Evolutionary conservation across 2,329 filamentous ascomycete genomes (phyloP).

Genomic region (Cladophialophora bantiana): DNA sequence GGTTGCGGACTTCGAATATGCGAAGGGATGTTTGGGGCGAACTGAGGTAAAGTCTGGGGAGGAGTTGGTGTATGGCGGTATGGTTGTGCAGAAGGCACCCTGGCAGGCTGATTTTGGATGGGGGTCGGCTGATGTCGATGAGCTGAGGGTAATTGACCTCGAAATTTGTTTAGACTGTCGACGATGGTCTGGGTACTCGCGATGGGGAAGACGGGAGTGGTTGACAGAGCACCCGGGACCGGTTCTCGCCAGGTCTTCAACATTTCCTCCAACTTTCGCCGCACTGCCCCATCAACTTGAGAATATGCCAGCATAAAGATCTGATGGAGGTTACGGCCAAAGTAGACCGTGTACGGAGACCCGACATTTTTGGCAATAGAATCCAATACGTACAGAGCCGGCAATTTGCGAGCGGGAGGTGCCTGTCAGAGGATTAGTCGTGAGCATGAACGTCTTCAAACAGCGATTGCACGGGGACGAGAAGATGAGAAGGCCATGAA

Average conservation of each 20-base stretch:
- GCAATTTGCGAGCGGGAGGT: constrained; percentile 85
- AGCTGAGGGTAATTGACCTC: constrained; percentile 56
- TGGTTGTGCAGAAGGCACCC: constrained; percentile 61
- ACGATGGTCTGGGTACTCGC: constrained; percentile 92
- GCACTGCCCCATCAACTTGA: constrained; percentile 80
- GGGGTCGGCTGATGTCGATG: constrained; percentile 62
- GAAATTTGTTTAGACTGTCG: constrained; percentile 87
- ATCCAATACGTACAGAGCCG: constrained; percentile 96
- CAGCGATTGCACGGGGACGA: constrained; percentile 33
- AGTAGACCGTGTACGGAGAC: constrained; percentile 94
- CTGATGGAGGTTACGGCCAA: constrained; percentile 87
- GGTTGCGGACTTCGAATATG: constrained; percentile 32
- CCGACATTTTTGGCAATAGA: constrained; percentile 99
- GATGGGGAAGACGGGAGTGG: constrained; percentile 86
- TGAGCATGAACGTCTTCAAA: constrained; percentile 26
- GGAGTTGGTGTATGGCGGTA: constrained; percentile 41
- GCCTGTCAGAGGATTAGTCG: constrained; percentile 63
- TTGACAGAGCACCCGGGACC: constrained; percentile 89
- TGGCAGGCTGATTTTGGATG: constrained; percentile 52
- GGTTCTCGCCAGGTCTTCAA: constrained; percentile 98
- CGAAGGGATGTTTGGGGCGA: constrained; percentile 22
- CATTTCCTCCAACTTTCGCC: constrained; percentile 95
- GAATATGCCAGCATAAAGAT: constrained; percentile 98
- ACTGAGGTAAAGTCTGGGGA: constrained; percentile 33
- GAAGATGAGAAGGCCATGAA: constrained; percentile 40